These are phyloP conservation scores for Silene uniflora DNA, from an alignment of 148 eudicot species.

Conservation along the genomic window DNA sequence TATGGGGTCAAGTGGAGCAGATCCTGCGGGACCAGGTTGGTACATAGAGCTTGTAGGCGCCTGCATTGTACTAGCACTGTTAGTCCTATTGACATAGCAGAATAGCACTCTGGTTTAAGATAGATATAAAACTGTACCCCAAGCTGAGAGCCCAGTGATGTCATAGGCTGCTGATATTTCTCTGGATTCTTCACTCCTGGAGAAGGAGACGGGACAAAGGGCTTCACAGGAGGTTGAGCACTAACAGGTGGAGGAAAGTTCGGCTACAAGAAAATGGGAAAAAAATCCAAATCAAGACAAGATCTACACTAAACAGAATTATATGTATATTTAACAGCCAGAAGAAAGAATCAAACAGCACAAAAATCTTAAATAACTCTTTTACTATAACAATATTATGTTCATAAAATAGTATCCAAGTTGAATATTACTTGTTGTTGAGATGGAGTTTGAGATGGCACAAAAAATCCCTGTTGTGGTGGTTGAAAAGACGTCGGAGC, in stretches of 20 bases:
- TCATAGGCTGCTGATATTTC: conserved; percentile 74
- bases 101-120: not conserved
- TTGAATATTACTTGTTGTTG: conserved; percentile 39
- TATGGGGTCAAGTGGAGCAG: conserved; percentile 49
- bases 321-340: not conserved
- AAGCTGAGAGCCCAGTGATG: conserved; percentile 83
- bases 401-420: not conserved
- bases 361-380: not conserved
- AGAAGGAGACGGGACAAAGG: conserved; percentile 66
- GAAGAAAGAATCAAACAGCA: not conserved
- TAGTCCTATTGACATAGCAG: conserved; percentile 3
- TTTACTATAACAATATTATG: not conserved
- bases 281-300: conserved; percentile 10
- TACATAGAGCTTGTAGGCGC: conserved; percentile 46
- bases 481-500: conserved; percentile 53
- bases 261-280: conserved; percentile 31
- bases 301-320: not conserved
- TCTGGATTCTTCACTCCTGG: conserved; percentile 66
- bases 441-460: conserved; percentile 62
- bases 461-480: conserved; percentile 47
- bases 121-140: conserved; percentile 5
- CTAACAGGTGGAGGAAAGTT: conserved; percentile 53
- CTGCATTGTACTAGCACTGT: conserved; percentile 34
- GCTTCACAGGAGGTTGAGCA: conserved; percentile 67
- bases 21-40: conserved; percentile 53